Evolutionary conservation across 257 asterid species (phyloP).

Genomic region (Salvia splendens): DNA sequence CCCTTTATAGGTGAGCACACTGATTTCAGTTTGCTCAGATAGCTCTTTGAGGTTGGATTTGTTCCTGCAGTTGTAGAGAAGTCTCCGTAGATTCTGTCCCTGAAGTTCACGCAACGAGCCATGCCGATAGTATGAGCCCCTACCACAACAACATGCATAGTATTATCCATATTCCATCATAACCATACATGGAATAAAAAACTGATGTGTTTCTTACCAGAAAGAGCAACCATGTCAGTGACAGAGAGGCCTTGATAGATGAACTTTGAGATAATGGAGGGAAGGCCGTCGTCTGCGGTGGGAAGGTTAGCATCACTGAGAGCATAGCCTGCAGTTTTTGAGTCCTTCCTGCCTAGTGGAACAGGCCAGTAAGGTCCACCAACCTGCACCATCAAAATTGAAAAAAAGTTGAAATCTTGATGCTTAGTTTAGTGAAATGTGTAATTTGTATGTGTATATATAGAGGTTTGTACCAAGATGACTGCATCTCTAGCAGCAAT

Average conservation of each 20-base stretch:
- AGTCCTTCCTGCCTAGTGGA: conserved; percentile 82
- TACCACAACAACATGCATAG: conserved; percentile 22
- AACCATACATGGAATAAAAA: no score
- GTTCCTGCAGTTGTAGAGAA: conserved; percentile 43
- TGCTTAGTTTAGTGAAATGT: neutral
- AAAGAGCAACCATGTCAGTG: conserved; percentile 90
- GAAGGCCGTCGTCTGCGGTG: conserved; percentile 69
- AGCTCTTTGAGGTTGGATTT: conserved; percentile 46
- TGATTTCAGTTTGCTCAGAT: conserved; percentile 57
- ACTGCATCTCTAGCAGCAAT: conserved; percentile 93
- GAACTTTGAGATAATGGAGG: conserved; percentile 80
- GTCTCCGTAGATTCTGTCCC: conserved; percentile 79
- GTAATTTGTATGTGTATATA: no score
- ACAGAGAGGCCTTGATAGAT: conserved; percentile 74
- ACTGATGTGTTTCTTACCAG: conserved; percentile 47
- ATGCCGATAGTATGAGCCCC: conserved; percentile 96
- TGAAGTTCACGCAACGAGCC: conserved; percentile 82
- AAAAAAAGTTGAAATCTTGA: neutral
- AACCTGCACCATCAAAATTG: conserved; percentile 46
- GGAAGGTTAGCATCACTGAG: conserved; percentile 65
- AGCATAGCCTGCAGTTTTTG: conserved; percentile 69
- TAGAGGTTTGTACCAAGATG: conserved; percentile 67
- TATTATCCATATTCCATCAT: no score
- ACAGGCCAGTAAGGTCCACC: conserved; percentile 98
- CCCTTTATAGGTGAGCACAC: conserved; percentile 55